Evolutionary conservation across 352 stramenopile species (phyloP).

Genomic region (Pythium sp.): DNA sequence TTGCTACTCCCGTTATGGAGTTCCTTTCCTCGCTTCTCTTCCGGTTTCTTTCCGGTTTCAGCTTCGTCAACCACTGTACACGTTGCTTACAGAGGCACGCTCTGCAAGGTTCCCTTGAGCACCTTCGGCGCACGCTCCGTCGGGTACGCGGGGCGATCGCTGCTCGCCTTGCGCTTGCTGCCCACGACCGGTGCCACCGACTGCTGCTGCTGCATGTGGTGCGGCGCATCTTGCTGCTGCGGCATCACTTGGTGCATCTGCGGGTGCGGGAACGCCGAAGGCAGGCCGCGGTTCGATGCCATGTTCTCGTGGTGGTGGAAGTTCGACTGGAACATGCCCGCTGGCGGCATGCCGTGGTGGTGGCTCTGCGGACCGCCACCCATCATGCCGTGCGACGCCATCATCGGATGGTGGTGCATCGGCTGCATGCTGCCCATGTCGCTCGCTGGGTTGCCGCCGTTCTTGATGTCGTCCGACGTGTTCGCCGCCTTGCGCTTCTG

Average conservation of each 20-base stretch:
- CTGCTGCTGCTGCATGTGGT: slow-evolving; percentile 36
- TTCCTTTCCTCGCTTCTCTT: not conserved
- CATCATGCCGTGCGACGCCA: slow-evolving; percentile 22
- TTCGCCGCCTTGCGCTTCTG: slow-evolving; percentile 82
- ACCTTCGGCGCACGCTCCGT: slow-evolving; percentile 22
- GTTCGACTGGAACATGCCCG: slow-evolving; percentile 23
- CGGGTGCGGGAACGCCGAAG: slow-evolving; percentile 48
- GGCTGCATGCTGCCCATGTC: slow-evolving; percentile 16
- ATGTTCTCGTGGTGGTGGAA: slow-evolving; percentile 20
- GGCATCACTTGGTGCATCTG: slow-evolving; percentile 44
- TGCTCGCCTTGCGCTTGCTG: slow-evolving; percentile 46
- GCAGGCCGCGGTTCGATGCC: slow-evolving; percentile 29
- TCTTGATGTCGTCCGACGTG: slow-evolving; percentile 35
- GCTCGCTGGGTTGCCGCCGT: slow-evolving; percentile 8
- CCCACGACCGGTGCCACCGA: slow-evolving; percentile 25
- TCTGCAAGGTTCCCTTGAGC: slow-evolving; percentile 20
- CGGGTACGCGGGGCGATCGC: slow-evolving; percentile 18
- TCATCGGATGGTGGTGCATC: slow-evolving; percentile 33
- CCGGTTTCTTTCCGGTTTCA: not conserved
- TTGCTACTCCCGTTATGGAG: slow-evolving; percentile 10
- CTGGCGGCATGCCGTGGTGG: slow-evolving; percentile 27
- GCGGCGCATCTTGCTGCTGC: slow-evolving; percentile 40
- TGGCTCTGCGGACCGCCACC: not conserved
- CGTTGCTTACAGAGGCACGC: slow-evolving; percentile 6
- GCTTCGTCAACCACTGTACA: too few species aligned